Base-by-base conservation (phyloP, 2,329 filamentous ascomycete genomes). In the Ophiocordyceps sinensis region DNA sequence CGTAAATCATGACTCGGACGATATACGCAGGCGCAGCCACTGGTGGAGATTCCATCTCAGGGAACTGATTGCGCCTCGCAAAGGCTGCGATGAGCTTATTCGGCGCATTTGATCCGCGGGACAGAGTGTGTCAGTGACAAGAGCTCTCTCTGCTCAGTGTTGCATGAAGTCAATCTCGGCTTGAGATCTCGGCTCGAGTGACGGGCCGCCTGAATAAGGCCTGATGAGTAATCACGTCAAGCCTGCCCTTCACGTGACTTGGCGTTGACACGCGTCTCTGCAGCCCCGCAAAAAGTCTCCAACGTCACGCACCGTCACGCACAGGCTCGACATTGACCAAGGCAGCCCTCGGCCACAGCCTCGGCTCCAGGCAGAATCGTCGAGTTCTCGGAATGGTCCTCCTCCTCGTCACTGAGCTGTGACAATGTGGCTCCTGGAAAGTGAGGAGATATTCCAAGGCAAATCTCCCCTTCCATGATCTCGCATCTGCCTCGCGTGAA, bases 381-480 rank as follows among this genome's bases (percentile, higher is more conserved):
- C 8, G 12, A 13, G 30, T n/a, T n/a, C 4, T 5, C 12, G 30
- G n/a, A 31, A 11, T 13, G 30, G 30, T 6, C 9, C 9, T 11
- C 4, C 12, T 11, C 5, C 5, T 10, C n/a, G 32, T 17, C 9
- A 17, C 30, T 5, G 15, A 32, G 40, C 35, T 37, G 28, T 31
- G 41, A 47, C 44, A 37, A 82, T 82, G 78, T 82, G 78, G 78
- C 67, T 80, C 44, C 60, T 82, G 38, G 74, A 79, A 51, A 73
- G 71, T 51, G 65, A 73, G 34, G 69, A 71, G 44, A 63, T 70
- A 40, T 71, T 78, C 43, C 60, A 64, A 42, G 64, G 67, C 61
- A 53, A 48, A 52, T 40, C 8, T 4, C 11, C 29, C 5, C 30
- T n/a, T 19, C 29, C 28, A 36, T 17, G 14, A 17, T 7, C 32